Evolutionary conservation across 2,329 filamentous ascomycete species (phyloP).

Genomic region (Fusarium tricinctum): DNA sequence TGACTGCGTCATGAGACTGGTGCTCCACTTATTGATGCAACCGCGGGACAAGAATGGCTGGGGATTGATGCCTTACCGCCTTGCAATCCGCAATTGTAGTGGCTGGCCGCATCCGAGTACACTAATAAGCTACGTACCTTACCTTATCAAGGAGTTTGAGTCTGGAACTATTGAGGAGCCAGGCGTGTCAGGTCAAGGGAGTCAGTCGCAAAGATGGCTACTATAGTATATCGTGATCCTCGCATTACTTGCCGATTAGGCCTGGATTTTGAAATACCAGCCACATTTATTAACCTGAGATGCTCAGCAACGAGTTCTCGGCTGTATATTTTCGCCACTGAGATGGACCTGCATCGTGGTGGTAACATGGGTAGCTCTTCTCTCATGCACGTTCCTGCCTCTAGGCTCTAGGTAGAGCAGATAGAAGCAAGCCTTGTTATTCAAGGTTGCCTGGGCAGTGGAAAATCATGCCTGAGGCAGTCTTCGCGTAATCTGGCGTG

Average conservation of each 20-base stretch:
- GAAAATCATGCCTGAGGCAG: slow-evolving; percentile 58
- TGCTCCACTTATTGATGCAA: slow-evolving; percentile 46
- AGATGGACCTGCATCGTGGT: neutral
- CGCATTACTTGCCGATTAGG: neutral
- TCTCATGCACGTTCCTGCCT: neutral
- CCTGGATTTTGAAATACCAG: neutral
- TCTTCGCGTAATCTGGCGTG: slow-evolving; percentile 60
- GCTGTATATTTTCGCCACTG: neutral
- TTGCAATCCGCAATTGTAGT: slow-evolving; percentile 26
- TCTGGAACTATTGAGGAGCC: slow-evolving; percentile 20
- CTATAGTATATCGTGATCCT: slow-evolving; percentile 12
- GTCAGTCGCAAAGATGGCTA: slow-evolving; percentile 5
- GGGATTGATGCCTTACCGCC: slow-evolving; percentile 48
- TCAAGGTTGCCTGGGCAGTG: slow-evolving; percentile 4
- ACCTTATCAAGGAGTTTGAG: slow-evolving; percentile 25
- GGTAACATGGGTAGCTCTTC: neutral
- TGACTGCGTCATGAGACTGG: slow-evolving; percentile 57
- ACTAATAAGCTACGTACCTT: slow-evolving; percentile 32
- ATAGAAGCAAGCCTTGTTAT: slow-evolving; percentile 5
- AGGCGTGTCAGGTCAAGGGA: slow-evolving; percentile 3
- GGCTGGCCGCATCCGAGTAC: slow-evolving; percentile 32
- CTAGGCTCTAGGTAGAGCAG: neutral
- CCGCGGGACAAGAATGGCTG: slow-evolving; percentile 29
- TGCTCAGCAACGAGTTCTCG: neutral
- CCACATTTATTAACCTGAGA: neutral